Percentiles rank a stretch among this genome's conserved stretches.
These are phyloP conservation scores for Taiwanofungus camphoratus DNA, from an alignment of 1,284 basidiomycete species.

Conservation along the genomic window DNA sequence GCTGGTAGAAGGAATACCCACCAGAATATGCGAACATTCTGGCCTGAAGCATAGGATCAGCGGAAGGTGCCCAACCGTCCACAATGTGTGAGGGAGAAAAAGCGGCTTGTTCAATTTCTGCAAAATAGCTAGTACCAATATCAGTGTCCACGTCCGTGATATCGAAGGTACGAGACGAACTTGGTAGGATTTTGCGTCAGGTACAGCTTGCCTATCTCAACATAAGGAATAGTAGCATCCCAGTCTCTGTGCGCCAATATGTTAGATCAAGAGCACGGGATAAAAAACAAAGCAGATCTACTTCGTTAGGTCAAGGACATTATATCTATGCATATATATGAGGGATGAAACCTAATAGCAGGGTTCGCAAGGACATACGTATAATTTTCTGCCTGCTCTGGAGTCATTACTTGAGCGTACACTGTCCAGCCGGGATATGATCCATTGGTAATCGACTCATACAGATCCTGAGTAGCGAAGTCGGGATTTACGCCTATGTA, in stretches of 20 bases:
- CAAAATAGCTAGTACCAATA: conserved; percentile 49
- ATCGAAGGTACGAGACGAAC: conserved; percentile 5
- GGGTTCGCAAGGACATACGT: too few species aligned
- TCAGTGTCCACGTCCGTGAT: conserved; percentile 1
- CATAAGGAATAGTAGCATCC: conserved; percentile 47
- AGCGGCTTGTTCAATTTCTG: conserved; percentile 80
- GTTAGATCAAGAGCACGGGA: background rate
- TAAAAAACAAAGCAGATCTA: conserved; percentile 4
- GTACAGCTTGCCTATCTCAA: conserved; percentile 79
- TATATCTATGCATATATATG: conserved; percentile 25
- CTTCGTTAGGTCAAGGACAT: conserved; percentile 87
- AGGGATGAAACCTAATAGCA: too few species aligned
- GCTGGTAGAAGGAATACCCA: conserved; percentile 1
- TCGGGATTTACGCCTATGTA: conserved; percentile 76
- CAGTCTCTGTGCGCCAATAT: conserved; percentile 19
- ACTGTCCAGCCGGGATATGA: conserved; percentile 78
- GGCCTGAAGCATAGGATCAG: conserved; percentile 40
- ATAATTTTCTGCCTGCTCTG: conserved; percentile 80
- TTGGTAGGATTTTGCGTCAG: conserved; percentile 83
- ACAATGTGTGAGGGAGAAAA: conserved; percentile 80
- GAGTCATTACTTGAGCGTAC: conserved; percentile 82
- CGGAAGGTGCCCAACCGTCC: conserved; percentile 36
- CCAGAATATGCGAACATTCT: conserved; percentile 37
- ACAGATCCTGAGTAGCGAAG: conserved; percentile 72
- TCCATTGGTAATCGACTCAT: conserved; percentile 72